These are phyloP conservation scores for Fusarium abutilonis DNA, from an alignment of 2,329 filamentous ascomycete genomes.

Conservation along the genomic window DNA sequence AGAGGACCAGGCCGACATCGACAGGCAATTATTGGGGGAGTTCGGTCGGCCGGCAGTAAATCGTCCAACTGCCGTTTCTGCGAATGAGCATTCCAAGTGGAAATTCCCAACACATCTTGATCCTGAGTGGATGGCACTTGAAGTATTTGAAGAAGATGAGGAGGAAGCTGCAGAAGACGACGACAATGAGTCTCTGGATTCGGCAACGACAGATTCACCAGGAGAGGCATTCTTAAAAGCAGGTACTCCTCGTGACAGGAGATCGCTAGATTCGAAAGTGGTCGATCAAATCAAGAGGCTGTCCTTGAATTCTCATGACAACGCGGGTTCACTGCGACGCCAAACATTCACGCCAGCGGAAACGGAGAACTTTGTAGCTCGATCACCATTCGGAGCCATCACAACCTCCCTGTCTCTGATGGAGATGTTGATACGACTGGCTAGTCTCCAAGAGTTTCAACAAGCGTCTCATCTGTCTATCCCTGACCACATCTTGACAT, in stretches of 20 bases:
- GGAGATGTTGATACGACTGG: constrained; percentile 87
- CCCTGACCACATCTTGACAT: constrained; percentile 86
- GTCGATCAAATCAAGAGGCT: constrained; percentile 55
- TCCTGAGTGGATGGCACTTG: constrained; percentile 89
- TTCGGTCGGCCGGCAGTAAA: constrained; percentile 10
- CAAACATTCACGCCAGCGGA: constrained; percentile 21
- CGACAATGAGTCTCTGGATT: constrained; percentile 60
- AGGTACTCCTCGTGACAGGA: constrained; percentile 27
- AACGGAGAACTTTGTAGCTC: constrained; percentile 48
- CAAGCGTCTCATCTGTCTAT: constrained; percentile 90
- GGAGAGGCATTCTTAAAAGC: constrained; percentile 24
- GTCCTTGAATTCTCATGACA: constrained; percentile 46
- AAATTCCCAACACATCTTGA: constrained; percentile 77
- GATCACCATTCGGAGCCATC: constrained; percentile 63
- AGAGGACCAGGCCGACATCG: constrained; percentile 57
- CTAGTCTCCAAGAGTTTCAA: constrained; percentile 90
- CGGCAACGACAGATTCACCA: constrained; percentile 47
- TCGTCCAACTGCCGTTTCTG: constrained; percentile 4
- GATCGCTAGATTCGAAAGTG: constrained; percentile 53
- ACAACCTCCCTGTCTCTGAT: constrained; percentile 75
- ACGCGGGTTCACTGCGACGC: constrained; percentile 7
- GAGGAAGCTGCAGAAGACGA: constrained; percentile 48
- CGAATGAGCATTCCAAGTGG: constrained; percentile 16
- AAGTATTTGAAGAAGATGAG: constrained; percentile 76
- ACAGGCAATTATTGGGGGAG: constrained; percentile 55